A percentile compares a stretch with the other conserved stretches of the same genome.
Evolutionary conservation across 1,284 basidiomycete species (phyloP).

Genomic region (Sporisorium sorghi): DNA sequence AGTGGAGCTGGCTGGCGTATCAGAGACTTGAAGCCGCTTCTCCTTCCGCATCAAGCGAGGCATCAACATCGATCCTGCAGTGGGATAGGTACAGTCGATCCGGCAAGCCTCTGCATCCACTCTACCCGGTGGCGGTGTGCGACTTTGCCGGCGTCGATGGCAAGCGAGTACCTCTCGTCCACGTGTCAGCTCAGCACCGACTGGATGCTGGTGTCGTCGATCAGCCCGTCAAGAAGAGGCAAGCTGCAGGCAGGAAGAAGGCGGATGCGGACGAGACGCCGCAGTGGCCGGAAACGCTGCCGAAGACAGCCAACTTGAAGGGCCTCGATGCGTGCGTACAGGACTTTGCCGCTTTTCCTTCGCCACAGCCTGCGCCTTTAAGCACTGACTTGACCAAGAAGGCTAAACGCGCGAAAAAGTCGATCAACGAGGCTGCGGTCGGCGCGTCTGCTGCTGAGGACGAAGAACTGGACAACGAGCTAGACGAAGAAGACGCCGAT

Average conservation of each 20-base stretch:
- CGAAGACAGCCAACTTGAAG: slow-evolving; percentile 34
- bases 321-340: slow-evolving; percentile 41
- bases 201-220: slow-evolving; percentile 28
- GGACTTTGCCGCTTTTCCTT: slow-evolving; percentile 32
- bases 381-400: slow-evolving; percentile 40
- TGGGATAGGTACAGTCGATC: slow-evolving; percentile 30
- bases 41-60: not conserved
- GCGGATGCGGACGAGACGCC: slow-evolving; percentile 4
- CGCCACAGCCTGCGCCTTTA: not conserved
- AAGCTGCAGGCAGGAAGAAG: slow-evolving; percentile 22
- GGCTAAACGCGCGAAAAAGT: slow-evolving; percentile 30
- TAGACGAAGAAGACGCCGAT: slow-evolving; percentile 1
- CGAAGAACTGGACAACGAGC: slow-evolving; percentile 19
- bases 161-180: slow-evolving; percentile 24
- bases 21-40: slow-evolving; percentile 20
- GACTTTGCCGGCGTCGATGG: slow-evolving; percentile 65
- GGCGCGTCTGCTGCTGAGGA: slow-evolving; percentile 6
- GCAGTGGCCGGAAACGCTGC: slow-evolving; percentile 36
- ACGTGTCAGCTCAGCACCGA: slow-evolving; percentile 23
- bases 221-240: slow-evolving; percentile 29
- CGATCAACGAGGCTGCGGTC: slow-evolving; percentile 9
- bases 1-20: slow-evolving; percentile 57
- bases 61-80: not conserved
- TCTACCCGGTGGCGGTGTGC: slow-evolving; percentile 46
- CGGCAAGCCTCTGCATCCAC: slow-evolving; percentile 34